These are phyloP conservation scores for Sphaerulina populicola DNA, from an alignment of 2,329 filamentous ascomycete genomes.

Conservation along the genomic window DNA sequence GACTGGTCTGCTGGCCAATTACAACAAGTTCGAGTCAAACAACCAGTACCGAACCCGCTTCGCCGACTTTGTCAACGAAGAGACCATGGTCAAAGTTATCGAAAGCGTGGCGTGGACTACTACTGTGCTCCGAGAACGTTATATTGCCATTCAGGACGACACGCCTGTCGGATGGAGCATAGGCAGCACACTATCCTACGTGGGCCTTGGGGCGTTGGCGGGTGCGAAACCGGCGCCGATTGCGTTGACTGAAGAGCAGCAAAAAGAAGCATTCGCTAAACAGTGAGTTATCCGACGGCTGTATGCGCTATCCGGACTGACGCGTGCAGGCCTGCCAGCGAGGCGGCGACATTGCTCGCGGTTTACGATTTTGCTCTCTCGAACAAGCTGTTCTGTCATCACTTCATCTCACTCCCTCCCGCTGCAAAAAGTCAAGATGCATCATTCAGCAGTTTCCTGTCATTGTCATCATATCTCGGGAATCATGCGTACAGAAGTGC, in stretches of 20 bases:
- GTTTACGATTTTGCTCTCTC: constrained; percentile 90
- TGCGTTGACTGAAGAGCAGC: constrained; percentile 65
- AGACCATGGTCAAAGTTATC: constrained; percentile 74
- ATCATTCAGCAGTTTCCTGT: constrained; percentile 70
- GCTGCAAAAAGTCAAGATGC: constrained; percentile 34
- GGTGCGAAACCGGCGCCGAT: constrained; percentile 50
- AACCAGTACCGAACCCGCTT: constrained; percentile 90
- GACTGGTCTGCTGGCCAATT: constrained; percentile 82
- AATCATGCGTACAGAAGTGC: constrained; percentile 83
- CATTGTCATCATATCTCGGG: constrained; percentile 81
- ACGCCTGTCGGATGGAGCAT: constrained; percentile 83
- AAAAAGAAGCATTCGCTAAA: constrained; percentile 69
- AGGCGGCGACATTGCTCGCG: constrained; percentile 71
- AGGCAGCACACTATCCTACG: constrained; percentile 68
- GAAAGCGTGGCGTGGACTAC: constrained; percentile 67
- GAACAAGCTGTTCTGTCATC: constrained; percentile 91
- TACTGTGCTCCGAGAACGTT: constrained; percentile 59
- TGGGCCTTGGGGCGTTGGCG: constrained; percentile 70
- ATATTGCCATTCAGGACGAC: constrained; percentile 82
- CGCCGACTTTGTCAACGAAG: constrained; percentile 91
- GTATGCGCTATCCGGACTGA: constrained; percentile 12
- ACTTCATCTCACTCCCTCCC: constrained; percentile 52
- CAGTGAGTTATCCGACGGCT: constrained; percentile 50
- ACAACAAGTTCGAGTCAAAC: constrained; percentile 98
- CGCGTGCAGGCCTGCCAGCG: constrained; percentile 60